Base-by-base conservation (phyloP, 805 yeast genomes). In the Kurtzmaniella fragi region DNA sequence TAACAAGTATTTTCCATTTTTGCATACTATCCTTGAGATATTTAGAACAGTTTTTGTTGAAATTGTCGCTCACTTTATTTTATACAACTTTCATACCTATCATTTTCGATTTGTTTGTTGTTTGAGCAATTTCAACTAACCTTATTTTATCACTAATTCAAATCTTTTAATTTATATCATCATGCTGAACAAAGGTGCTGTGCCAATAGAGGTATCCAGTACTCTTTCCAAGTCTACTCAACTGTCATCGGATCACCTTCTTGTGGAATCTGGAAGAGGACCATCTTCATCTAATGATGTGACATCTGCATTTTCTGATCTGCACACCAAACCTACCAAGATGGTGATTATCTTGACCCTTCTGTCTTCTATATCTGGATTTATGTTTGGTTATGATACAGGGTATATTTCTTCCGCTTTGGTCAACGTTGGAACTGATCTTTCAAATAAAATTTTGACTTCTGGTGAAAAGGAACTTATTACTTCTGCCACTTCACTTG, bases 301-400 rank as follows among this genome's bases (percentile, higher is more conserved):
- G 8, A 31, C 16, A 15, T 34, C 37, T 3, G 16, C 13, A 17
- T 27, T 7, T 17, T 26, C 31, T 4, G 48, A 46, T 14, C 39
- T 40, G 31, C 39, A 49, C 32, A 40, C 74, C 10, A 71, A 63
- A 41, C 81, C 86, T 3, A 73, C 93, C 9, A 61, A 70, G 6
- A 62, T 85, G 52, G 87, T 89, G 36, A 64, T 88, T 17, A 62
- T 76, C 20, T 62, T 89, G 38, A 85, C 95, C 0, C 68, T 81
- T 37, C 80, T 81, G 20, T 79, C 96, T 0, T 89, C 96, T 6
- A 82, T 91, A 45, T 89, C 96, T 0, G 98, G 98, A 1, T 88
- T 90, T 63, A 79, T 91, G 88, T 91, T 91, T 63, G 99, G 99
- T 49, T 91, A 91, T 56, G 99, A 91, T 61, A 91, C 98, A 1